A percentile compares a stretch with the other conserved stretches of the same genome.
Conservation (phyloP, 2,329 filamentous ascomycete genomes). For the Neopestalotiopsis sp. region DNA sequence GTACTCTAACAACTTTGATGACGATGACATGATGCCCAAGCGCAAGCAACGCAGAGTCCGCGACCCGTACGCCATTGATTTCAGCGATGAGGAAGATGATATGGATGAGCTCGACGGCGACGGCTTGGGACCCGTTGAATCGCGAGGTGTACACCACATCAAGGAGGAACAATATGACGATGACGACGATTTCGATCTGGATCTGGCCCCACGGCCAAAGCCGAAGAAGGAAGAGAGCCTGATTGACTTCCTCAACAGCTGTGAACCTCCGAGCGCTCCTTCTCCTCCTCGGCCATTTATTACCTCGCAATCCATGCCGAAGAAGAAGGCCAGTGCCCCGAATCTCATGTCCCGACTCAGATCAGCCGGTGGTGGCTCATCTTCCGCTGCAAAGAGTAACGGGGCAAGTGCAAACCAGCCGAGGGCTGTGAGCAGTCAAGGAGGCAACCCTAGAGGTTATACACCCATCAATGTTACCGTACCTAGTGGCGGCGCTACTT, state of each 20-base stretch:
- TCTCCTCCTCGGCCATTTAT: constrained; percentile 40
- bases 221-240: constrained; percentile 68
- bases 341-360: constrained; percentile 67
- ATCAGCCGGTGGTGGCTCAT: constrained; percentile 32
- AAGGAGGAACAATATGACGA: not conserved
- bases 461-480: constrained; percentile 24
- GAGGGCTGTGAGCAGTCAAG: constrained; percentile 11
- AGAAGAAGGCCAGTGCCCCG: constrained; percentile 69
- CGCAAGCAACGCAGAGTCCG: constrained; percentile 79
- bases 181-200: constrained; percentile 55
- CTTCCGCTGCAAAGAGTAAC: constrained; percentile 23
- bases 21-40: constrained; percentile 65
- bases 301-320: constrained; percentile 44
- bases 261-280: constrained; percentile 66
- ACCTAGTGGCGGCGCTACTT: constrained; percentile 6
- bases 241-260: constrained; percentile 75
- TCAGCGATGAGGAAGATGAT: constrained; percentile 72
- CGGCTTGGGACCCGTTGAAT: not conserved
- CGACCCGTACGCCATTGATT: constrained; percentile 94
- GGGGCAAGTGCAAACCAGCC: constrained; percentile 24
- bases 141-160: not conserved
- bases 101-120: constrained; percentile 46
- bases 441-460: constrained; percentile 11
- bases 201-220: constrained; percentile 49
- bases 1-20: constrained; percentile 49